Percentiles rank a stretch among this genome's conserved stretches.
Conservation (phyloP, 2,329 filamentous ascomycete genomes). For the Alternaria sp. region DNA sequence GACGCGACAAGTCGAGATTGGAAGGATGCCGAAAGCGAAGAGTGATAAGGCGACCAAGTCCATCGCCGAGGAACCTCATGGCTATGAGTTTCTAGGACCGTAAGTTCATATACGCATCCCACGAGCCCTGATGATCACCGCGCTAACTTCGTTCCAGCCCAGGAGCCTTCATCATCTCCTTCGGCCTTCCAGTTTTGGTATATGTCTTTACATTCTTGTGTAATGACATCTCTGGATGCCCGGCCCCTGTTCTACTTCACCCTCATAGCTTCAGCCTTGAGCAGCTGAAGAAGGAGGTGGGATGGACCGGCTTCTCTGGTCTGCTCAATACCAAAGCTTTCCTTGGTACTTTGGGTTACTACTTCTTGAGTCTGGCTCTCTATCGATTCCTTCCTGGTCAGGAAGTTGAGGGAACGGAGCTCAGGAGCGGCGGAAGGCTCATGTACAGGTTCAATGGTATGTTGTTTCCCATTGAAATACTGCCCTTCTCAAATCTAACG, state of each 20-base stretch:
- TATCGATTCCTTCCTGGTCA: conserved; percentile 79
- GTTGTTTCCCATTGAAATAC: conserved; percentile 23
- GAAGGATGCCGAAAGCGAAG: conserved; percentile 40
- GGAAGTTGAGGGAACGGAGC: conserved; percentile 72
- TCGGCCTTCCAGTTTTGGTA: conserved; percentile 79
- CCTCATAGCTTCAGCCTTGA: conserved; percentile 75
- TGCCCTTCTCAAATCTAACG: conserved; percentile 24
- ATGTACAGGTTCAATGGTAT: conserved; percentile 77
- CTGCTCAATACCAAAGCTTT: conserved; percentile 75
- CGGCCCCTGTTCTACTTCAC: conserved; percentile 78
- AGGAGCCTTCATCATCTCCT: conserved; percentile 79
- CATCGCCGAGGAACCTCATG: conserved; percentile 44
- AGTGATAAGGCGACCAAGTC: conserved; percentile 20
- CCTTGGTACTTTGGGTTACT: conserved; percentile 78
- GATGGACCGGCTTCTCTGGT: conserved; percentile 80
- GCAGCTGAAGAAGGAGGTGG: conserved; percentile 78
- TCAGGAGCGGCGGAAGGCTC: conserved; percentile 75
- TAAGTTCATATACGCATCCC: conserved; percentile 33
- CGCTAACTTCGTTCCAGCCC: conserved; percentile 61
- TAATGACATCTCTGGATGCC: conserved; percentile 93
- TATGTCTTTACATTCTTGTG: conserved; percentile 85
- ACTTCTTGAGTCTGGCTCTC: conserved; percentile 76
- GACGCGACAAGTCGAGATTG: conserved; percentile 8
- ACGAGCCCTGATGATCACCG: neutral
- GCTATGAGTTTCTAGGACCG: conserved; percentile 54